Percentiles rank a stretch among this genome's conserved stretches.
phyloP scores from a whole-genome alignment of 2,329 filamentous ascomycete genomes.

The Penicillium sp. region DNA sequence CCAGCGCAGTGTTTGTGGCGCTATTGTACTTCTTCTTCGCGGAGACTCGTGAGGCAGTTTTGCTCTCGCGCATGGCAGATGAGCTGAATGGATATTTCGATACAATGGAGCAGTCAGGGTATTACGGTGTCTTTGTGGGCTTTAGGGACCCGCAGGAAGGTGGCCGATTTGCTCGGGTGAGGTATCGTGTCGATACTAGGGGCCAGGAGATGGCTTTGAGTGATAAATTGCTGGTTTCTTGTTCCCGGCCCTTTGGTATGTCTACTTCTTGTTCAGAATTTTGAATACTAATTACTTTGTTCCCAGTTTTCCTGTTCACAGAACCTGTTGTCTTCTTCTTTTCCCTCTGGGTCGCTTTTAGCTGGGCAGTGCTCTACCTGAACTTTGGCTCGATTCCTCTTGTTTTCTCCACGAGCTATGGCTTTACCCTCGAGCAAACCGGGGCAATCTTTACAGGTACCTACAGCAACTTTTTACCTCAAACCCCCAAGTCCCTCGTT shows the following conservation, averaged over 20 bases:
- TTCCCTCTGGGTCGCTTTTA: conserved; percentile 86
- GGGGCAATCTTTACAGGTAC: conserved; percentile 70
- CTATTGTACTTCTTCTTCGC: conserved; percentile 72
- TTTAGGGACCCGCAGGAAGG: conserved; percentile 37
- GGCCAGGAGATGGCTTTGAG: conserved; percentile 71
- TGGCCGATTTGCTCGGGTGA: conserved; percentile 57
- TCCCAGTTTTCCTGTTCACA: conserved; percentile 57
- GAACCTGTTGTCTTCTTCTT: conserved; percentile 74
- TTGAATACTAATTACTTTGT: background rate
- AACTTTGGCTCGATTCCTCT: conserved; percentile 81
- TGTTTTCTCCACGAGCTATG: conserved; percentile 71
- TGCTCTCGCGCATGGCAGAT: conserved; percentile 75
- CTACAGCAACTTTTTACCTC: background rate
- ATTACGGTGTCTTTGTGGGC: conserved; percentile 58
- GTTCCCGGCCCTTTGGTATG: conserved; percentile 74
- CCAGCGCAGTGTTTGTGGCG: conserved; percentile 65
- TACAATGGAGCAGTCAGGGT: conserved; percentile 68
- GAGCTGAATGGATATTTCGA: conserved; percentile 80
- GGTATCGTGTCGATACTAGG: conserved; percentile 80
- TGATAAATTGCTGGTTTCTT: conserved; percentile 73
- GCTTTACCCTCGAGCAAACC: conserved; percentile 68
- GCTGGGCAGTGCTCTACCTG: conserved; percentile 89
- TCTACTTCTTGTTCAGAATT: conserved; percentile 7
- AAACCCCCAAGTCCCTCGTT: no score
- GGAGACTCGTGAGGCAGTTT: conserved; percentile 80